Conservation (phyloP, 768 basidiomycete species). For the Suillus spraguei region DNA sequence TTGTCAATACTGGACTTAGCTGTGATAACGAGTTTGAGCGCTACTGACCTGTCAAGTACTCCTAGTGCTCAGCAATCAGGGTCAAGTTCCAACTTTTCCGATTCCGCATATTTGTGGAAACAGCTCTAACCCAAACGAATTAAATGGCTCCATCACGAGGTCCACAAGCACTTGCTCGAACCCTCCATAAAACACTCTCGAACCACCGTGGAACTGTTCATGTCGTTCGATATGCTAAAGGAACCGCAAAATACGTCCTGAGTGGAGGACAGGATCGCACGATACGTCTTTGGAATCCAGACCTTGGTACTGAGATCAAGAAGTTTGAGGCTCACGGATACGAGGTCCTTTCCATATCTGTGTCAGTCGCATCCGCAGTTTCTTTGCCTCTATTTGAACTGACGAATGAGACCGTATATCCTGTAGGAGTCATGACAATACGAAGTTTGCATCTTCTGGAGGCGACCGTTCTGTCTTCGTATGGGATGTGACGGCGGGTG, state of each 20-base stretch:
- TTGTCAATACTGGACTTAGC: too few relatives aligned
- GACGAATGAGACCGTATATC: background rate
- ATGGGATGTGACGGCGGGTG: conserved; percentile 93
- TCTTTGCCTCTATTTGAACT: background rate
- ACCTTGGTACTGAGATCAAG: conserved; percentile 87
- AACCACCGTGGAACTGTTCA: conserved; percentile 86
- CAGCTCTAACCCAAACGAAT: conserved; percentile 7
- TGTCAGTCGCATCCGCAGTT: conserved; percentile 53
- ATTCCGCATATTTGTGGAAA: too few relatives aligned
- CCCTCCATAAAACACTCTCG: conserved; percentile 61
- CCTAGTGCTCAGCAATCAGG: too few relatives aligned
- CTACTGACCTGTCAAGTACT: too few relatives aligned
- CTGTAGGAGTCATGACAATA: conserved; percentile 86
- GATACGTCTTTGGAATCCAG: conserved; percentile 90
- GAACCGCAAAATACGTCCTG: conserved; percentile 85
- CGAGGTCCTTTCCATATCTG: conserved; percentile 88
- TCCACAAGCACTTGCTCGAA: conserved; percentile 54
- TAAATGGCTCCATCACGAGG: conserved; percentile 58
- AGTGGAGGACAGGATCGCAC: conserved; percentile 92
- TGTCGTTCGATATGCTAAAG: conserved; percentile 89
- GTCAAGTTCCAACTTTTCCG: too few relatives aligned
- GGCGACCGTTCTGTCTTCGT: conserved; percentile 92
- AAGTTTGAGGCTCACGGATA: conserved; percentile 91
- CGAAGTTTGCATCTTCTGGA: conserved; percentile 90
- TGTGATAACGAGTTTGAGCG: too few relatives aligned